Evolutionary conservation across 1,284 basidiomycete species (phyloP), one percentile per base, ranked within the genome.

Genomic region (Ceratobasidium papillatum): DNA sequence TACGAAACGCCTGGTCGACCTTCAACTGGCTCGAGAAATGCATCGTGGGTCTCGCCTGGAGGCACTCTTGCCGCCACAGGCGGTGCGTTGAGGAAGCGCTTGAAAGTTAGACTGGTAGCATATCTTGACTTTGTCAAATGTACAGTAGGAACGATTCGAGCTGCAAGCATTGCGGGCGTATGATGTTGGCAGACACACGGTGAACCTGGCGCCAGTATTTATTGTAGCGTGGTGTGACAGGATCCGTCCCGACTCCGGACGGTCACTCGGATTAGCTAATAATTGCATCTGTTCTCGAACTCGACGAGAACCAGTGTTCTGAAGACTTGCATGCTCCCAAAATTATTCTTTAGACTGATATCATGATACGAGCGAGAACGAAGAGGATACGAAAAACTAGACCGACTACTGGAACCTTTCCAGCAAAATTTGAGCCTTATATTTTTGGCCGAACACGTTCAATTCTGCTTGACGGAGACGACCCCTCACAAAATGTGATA

Each of bases 1-100:
- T 81, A 81, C 47, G 81, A 80, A 36, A 85, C 82, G 22, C 83
- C 83, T 74, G 64, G 59, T n/a, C 73, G 63, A n/a, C 65, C 75
- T 58, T 59, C 52, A 7, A 66, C 74, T 17, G 73, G 75, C 49
- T 78, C 78, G 17, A 78, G 75, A 52, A 75, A 78, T 8, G 78
- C 78, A 36, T 78, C 75, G 19, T 72, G 63, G 34, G 45, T 27
- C 32, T 64, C 72, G 19, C 47, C 47, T 17, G 2, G 30, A 27
- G 32, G 56, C 11, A 25, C 19, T 58, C 14, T 47, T 25, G 54
- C 36, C 14, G 51, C 32, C 19, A 47, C 12, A n/a, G 66, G 38
- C 12, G 68, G 68, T 47, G 68, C 68, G 34, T 72, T 72, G 27
- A 72, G 56, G 19, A 49, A 61, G 17, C 68, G 56, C 38, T 32